Conservation (phyloP, 805 yeast species). For the Cyberlindnera bimundalis region DNA sequence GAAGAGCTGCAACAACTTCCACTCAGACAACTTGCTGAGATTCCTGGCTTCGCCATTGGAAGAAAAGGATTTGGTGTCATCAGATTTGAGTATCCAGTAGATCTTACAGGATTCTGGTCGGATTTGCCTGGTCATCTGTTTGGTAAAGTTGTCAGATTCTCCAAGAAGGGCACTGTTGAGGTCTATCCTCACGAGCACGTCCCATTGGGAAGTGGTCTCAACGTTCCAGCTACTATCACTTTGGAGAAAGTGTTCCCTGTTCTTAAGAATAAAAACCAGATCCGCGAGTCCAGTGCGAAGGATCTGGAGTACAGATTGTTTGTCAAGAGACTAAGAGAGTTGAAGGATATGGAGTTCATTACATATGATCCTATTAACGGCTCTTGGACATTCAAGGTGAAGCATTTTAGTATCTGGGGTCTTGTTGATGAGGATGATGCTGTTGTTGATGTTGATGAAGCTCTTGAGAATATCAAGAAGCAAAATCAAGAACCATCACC, state of each 20-base stretch:
- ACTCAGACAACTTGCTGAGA: conserved; percentile 44
- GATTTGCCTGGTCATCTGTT: conserved; percentile 34
- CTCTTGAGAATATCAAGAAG: conserved; percentile 26
- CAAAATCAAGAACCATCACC: conserved; percentile 15
- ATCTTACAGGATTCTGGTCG: conserved; percentile 49
- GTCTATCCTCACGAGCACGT: conserved; percentile 70
- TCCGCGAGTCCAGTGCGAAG: conserved; percentile 24
- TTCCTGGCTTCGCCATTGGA: conserved; percentile 66
- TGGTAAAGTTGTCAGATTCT: conserved; percentile 45
- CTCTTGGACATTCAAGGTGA: conserved; percentile 75
- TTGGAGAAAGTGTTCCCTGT: conserved; percentile 58
- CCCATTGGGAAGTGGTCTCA: conserved; percentile 62
- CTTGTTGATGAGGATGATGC: conserved; percentile 63
- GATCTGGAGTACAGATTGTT: conserved; percentile 44
- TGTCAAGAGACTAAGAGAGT: conserved; percentile 47
- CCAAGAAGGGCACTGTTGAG: conserved; percentile 46
- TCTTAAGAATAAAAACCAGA: conserved; percentile 20
- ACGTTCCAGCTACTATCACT: conserved; percentile 73
- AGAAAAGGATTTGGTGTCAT: conserved; percentile 67
- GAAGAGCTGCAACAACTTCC: conserved; percentile 43
- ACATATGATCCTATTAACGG: conserved; percentile 76
- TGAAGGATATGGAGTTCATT: conserved; percentile 72
- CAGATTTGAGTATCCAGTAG: conserved; percentile 65
- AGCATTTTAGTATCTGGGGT: conserved; percentile 96
- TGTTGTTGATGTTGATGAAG: conserved; percentile 46